Percentiles rank a stretch among this genome's conserved stretches.
phyloP scores from a whole-genome alignment of 2,329 filamentous ascomycete species.

The Colletotrichum paranaense region DNA sequence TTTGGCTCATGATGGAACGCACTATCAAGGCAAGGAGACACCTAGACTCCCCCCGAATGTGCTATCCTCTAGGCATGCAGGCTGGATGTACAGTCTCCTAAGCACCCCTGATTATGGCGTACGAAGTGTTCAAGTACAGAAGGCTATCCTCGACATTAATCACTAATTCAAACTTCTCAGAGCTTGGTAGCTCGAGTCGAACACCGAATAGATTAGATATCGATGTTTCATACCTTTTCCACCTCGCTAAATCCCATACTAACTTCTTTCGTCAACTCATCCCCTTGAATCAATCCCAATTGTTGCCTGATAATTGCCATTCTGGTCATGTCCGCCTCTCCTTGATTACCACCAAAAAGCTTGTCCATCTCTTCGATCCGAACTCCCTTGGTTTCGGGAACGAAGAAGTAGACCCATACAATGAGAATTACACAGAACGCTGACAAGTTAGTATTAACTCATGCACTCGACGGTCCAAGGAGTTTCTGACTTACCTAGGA shows the following conservation, averaged over 20 bases:
- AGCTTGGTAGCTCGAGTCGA: not conserved
- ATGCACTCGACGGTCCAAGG: not conserved
- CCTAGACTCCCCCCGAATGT: not conserved
- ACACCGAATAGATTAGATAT: not conserved
- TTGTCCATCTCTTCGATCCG: constrained; percentile 68
- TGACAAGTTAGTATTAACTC: not conserved
- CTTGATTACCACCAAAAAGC: constrained; percentile 46
- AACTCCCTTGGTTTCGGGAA: constrained; percentile 68
- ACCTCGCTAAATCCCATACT: not conserved
- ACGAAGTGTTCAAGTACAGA: not conserved
- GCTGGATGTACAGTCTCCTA: not conserved
- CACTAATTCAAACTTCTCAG: not conserved
- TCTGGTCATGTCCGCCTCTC: not conserved
- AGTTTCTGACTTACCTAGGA: constrained; percentile 50
- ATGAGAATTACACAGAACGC: constrained; percentile 59
- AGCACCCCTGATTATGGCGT: not conserved
- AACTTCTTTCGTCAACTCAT: not conserved
- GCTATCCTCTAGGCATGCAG: not conserved
- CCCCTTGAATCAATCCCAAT: not conserved
- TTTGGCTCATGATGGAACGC: not conserved
- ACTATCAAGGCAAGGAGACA: not conserved
- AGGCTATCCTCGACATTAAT: not conserved
- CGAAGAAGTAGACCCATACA: constrained; percentile 63
- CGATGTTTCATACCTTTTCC: not conserved
- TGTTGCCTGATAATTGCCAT: constrained; percentile 9